phyloP scores from a whole-genome alignment of 225 moss, liverwort and hornwort species.

The Thuidium tamariscinum region DNA sequence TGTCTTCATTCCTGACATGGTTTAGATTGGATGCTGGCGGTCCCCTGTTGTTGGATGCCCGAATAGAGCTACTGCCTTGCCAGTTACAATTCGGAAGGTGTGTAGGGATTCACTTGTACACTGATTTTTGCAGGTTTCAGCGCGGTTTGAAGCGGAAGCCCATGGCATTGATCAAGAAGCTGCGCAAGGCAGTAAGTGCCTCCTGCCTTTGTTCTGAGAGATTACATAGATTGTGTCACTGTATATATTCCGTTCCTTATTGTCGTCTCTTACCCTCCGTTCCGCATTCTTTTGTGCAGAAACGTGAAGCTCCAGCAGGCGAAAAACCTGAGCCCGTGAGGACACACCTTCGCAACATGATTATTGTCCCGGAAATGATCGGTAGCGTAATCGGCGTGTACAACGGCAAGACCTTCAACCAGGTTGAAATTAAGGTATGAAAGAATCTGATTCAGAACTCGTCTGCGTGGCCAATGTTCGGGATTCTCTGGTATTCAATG shows the following conservation, averaged over 20 bases:
- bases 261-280: not conserved
- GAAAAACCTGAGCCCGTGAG: slow-evolving; percentile 5
- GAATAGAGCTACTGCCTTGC: not conserved
- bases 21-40: not conserved
- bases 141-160: slow-evolving; percentile 9
- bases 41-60: not conserved
- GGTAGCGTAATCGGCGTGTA: slow-evolving; percentile 6
- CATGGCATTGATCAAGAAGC: slow-evolving; percentile 10
- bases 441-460: not conserved
- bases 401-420: slow-evolving; percentile 14
- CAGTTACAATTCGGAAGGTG: too few species aligned
- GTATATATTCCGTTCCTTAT: not conserved
- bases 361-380: slow-evolving; percentile 2
- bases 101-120: too few species aligned
- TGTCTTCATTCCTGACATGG: not conserved
- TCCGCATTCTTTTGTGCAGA: not conserved
- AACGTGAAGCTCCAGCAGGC: not conserved
- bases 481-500: not conserved
- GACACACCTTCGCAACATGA: slow-evolving; percentile 12
- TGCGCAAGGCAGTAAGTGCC: not conserved
- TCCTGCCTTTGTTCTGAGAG: not conserved
- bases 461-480: not conserved
- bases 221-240: too few species aligned
- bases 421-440: slow-evolving; percentile 6
- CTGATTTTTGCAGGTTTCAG: not conserved